Evolutionary conservation across 805 yeast species (phyloP).

Genomic region (Priceomyces fermenticarens): DNA sequence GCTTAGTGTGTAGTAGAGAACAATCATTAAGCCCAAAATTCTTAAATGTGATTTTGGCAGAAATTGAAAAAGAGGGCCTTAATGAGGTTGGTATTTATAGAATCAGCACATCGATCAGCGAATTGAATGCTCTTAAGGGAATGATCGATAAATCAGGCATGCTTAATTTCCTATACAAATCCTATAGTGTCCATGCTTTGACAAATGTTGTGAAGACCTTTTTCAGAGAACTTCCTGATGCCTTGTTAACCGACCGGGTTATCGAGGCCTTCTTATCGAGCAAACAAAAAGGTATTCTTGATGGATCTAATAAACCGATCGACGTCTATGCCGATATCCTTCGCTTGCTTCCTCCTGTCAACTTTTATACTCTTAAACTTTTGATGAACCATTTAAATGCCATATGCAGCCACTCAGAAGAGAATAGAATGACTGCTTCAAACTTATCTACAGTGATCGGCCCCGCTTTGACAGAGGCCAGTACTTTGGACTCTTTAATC

Average conservation of each 20-base stretch:
- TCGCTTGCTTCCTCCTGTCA: constrained; percentile 54
- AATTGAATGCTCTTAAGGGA: constrained; percentile 40
- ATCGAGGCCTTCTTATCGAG: constrained; percentile 54
- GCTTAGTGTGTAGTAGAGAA: constrained; percentile 72
- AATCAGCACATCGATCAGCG: constrained; percentile 52
- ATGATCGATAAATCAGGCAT: constrained; percentile 47
- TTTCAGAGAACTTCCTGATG: constrained; percentile 83
- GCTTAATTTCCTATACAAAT: constrained; percentile 46
- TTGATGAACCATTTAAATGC: constrained; percentile 67
- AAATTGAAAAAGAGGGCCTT: constrained; percentile 81
- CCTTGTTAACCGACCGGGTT: constrained; percentile 66
- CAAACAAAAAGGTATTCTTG: constrained; percentile 14
- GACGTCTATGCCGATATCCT: constrained; percentile 28
- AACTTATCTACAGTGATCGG: constrained; percentile 89
- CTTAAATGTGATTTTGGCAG: constrained; percentile 62
- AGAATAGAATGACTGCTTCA: constrained; percentile 83
- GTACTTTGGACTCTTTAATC: constrained; percentile 44
- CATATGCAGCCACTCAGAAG: constrained; percentile 62
- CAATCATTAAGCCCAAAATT: constrained; percentile 59
- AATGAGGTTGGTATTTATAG: constrained; percentile 91
- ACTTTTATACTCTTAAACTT: constrained; percentile 65
- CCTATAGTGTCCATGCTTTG: constrained; percentile 76
- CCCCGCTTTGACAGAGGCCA: constrained; percentile 57
- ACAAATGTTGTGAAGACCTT: constrained; percentile 86
- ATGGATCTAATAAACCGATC: constrained; percentile 3